phyloP scores from a whole-genome alignment of 441 rosid genomes.

The Cnidoscolus chayamansa region DNA sequence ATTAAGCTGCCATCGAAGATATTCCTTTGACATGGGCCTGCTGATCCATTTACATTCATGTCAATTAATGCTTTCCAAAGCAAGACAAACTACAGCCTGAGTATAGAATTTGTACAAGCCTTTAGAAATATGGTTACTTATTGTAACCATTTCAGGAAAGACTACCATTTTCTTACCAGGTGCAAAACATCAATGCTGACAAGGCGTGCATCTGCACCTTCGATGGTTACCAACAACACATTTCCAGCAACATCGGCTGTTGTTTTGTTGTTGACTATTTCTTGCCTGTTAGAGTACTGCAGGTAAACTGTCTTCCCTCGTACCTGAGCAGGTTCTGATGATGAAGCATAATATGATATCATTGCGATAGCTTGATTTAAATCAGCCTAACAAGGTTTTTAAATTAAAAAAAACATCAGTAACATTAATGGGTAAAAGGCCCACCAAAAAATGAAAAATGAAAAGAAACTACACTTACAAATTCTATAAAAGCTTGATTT shows the following conservation, averaged over 20 bases:
- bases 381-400: conserved; percentile 54
- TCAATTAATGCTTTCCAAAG: conserved; percentile 70
- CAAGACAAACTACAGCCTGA: conserved; percentile 71
- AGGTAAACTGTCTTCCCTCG: conserved; percentile 99
- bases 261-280: conserved; percentile 94
- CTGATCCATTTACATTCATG: conserved; percentile 96
- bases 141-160: conserved; percentile 28
- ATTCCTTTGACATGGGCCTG: conserved; percentile 99
- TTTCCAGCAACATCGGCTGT: conserved; percentile 97
- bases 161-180: conserved; percentile 58
- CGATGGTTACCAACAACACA: conserved; percentile 89
- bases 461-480: conserved; percentile 49
- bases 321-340: conserved; percentile 98
- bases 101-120: conserved; percentile 41
- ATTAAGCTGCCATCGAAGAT: conserved; percentile 98
- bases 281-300: conserved; percentile 97
- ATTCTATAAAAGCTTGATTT: conserved; percentile 97
- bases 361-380: conserved; percentile 95
- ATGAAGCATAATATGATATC: conserved; percentile 95
- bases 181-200: conserved; percentile 98
- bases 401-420: conserved; percentile 4
- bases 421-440: neutral
- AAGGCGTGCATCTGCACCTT: conserved; percentile 91
- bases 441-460: neutral
- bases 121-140: conserved; percentile 39